These are phyloP conservation scores for Candolleomyces eurysporus DNA, from an alignment of 768 basidiomycete genomes.

Conservation along the genomic window DNA sequence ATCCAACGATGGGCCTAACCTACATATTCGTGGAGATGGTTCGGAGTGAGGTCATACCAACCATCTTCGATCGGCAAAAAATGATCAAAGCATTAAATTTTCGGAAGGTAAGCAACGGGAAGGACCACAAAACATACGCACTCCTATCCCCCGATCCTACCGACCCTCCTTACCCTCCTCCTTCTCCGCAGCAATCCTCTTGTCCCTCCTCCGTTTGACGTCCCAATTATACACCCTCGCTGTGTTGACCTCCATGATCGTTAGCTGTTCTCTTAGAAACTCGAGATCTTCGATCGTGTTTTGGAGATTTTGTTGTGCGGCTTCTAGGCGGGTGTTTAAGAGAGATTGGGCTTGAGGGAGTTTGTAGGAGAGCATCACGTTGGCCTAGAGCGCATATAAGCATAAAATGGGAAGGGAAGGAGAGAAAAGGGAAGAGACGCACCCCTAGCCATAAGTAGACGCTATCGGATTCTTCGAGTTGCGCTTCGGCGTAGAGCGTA, in stretches of 20 bases:
- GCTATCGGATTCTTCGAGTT: constrained; percentile 80
- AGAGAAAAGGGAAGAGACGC: constrained; percentile 26
- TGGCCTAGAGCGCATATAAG: constrained; percentile 58
- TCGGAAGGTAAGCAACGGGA: too few relatives aligned
- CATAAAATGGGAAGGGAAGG: background rate
- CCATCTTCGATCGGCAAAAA: too few relatives aligned
- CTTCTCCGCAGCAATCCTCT: constrained; percentile 25
- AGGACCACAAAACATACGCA: too few relatives aligned
- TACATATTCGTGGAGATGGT: too few relatives aligned
- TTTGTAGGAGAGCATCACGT: constrained; percentile 96
- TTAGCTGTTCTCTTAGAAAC: constrained; percentile 91
- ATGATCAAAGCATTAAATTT: too few relatives aligned
- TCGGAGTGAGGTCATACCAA: too few relatives aligned
- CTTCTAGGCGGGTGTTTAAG: constrained; percentile 68
- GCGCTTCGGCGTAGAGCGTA: constrained; percentile 90
- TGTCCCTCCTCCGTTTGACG: constrained; percentile 75
- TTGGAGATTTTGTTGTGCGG: constrained; percentile 62
- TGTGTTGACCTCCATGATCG: constrained; percentile 95
- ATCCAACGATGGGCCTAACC: too few relatives aligned
- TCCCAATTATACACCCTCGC: constrained; percentile 97
- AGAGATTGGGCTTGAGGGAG: constrained; percentile 74
- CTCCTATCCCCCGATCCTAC: background rate
- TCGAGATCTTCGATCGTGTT: constrained; percentile 86
- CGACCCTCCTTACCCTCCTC: constrained; percentile 22
- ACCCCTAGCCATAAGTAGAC: constrained; percentile 98